Evolutionary conservation across 805 yeast genomes (phyloP).

Genomic region (Starmerella powellii): DNA sequence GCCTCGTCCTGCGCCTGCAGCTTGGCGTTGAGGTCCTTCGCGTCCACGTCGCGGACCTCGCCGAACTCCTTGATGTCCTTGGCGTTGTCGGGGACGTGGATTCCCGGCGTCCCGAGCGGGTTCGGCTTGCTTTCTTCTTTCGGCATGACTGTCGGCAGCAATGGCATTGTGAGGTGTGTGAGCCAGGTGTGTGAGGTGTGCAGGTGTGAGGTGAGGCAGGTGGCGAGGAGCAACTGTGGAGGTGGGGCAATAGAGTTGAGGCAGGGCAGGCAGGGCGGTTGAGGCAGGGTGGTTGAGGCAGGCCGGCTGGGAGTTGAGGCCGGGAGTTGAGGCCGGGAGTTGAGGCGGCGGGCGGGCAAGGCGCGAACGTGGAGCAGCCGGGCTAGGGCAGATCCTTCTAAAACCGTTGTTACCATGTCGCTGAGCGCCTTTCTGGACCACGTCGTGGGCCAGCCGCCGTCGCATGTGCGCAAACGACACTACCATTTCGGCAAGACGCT

Average conservation of each 20-base stretch:
- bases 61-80: conserved; percentile 52
- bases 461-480: conserved; percentile 51
- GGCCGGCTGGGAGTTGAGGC: too few species aligned
- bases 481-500: conserved; percentile 72
- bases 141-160: conserved; percentile 28
- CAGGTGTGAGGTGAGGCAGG: too few species aligned
- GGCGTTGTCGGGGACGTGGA: conserved; percentile 50
- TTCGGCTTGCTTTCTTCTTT: conserved; percentile 22
- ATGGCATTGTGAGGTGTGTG: conserved; percentile 7
- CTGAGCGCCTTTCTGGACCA: conserved; percentile 34
- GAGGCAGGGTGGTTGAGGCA: too few species aligned
- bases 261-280: neutral
- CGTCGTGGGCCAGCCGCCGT: conserved; percentile 59
- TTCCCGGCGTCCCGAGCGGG: conserved; percentile 57
- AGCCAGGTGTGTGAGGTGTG: neutral
- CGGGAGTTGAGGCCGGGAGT: too few species aligned
- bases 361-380: too few species aligned
- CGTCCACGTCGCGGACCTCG: conserved; percentile 45
- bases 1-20: conserved; percentile 16
- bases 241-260: neutral
- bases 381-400: too few species aligned
- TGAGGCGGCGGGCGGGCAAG: too few species aligned
- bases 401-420: too few species aligned
- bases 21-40: conserved; percentile 42
- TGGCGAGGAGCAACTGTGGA: neutral